Evolutionary conservation across 352 stramenopile species (phyloP), one percentile per base, ranked within the genome.

Genomic region (Phytophthora rubi): DNA sequence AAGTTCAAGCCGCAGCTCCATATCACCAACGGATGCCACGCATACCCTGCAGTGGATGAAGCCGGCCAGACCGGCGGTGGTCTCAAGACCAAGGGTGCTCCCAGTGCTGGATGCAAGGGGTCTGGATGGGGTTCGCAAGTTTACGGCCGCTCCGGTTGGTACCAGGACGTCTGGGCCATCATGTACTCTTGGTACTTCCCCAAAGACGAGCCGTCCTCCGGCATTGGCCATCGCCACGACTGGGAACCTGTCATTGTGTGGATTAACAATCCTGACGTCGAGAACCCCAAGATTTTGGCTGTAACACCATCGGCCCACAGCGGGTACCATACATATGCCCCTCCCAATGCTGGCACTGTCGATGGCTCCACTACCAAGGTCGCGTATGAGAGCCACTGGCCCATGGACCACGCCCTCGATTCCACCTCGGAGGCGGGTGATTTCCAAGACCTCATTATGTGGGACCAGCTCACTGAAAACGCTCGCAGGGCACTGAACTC

Each of bases 161-260:
- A 65, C 44, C 62, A 67, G 18, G 71, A 54, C 8, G 16, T 61
- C 2, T 75, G 58, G 49, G 71, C 67, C 26, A 65, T 74, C 62
- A 74, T 74, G 67, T 74, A 74, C 59, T 69, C 57, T 18, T 81
- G 73, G 73, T 81, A 81, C 59, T 78, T 81, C 57, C 70, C 73
- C 23, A 81, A 80, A 51, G 73, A 80, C 47, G 70, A 62, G 35
- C 73, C 69, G 28, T 75, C 58, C n/a, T 61, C 73, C 5, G 53
- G 56, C 21, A 42, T 81, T 3, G 73, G 73, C 8, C 70, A 81
- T 62, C 73, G 73, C 32, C 74, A 81, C 32, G 70, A 81, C 18
- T 64, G 58, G 58, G 58, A 64, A 21, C 58, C 57, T 4, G 58
- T 64, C 0, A 37, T 64, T 32, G 58, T 64, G 32, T 57, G 58